Evolutionary conservation across 352 stramenopile species (phyloP), one percentile per base, ranked within the genome.

Genomic region (Phytophthora colocasiae): DNA sequence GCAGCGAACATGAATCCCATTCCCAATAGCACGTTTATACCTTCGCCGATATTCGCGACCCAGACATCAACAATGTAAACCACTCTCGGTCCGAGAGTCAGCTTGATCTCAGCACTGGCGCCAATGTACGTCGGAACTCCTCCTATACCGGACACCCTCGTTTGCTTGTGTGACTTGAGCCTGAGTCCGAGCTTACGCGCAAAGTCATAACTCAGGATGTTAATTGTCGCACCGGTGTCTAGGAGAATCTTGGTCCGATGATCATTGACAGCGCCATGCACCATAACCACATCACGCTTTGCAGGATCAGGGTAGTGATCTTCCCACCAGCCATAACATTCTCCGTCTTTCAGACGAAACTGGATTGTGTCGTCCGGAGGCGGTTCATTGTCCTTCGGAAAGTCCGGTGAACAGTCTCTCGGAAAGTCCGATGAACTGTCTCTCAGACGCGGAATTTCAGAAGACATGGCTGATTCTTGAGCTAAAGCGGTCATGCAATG

Each of bases 191-290:
- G 47, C 26, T 46, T 64, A 62, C 71, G 60, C 24, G 65, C 70
- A 54, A 78, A 27, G 11, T 69, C 53, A 7, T 70, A 31, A 27
- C 70, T 70, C 1, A 78, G 12, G 2, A 70, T 75, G 45, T 61
- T 73, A 6, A 50, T 57, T 1, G 61, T 54, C 11, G 66, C 68
- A 0, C 59, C 69, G 0, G 69, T 63, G n/a, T 68, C 58, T 1
- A 73, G 45, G 1, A 73, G 19, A n/a, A 71, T 19, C 4, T 22
- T 24, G 0, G 44, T 34, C 0, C 63, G 49, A 36, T 22, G 19
- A 27, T 67, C 40, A 32, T 61, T 71, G 3, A 73, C 44, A 3
- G 58, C 63, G 4, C 69, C 69, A 29, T 64, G 19, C 7, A 44
- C 47, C 19, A 51, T 57, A 1, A 32, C 57, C 6, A 51, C 29